A percentile compares a stretch with the other conserved stretches of the same genome.
Conservation (phyloP, 176 grass and related monocot species). For the Juncus effusus region DNA sequence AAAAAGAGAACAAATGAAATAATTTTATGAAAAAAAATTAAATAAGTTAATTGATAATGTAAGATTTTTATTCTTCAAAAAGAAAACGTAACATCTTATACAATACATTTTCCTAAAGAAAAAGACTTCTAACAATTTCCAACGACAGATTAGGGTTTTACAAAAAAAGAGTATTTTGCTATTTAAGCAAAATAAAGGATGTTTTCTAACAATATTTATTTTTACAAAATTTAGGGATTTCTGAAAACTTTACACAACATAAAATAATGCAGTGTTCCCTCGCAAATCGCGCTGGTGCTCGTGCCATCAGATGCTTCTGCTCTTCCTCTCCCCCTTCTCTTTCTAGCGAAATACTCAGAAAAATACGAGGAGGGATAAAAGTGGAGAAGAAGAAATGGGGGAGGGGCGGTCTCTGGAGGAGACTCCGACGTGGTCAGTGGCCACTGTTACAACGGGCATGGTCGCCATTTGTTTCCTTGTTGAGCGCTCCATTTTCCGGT, state of each 20-base stretch:
- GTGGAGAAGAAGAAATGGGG: constrained; percentile 18
- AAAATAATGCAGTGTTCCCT: constrained; percentile 26
- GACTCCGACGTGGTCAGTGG: constrained; percentile 98
- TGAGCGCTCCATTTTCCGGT: constrained; percentile 74
- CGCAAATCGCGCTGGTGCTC: constrained; percentile 6
- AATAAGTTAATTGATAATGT: too few species aligned
- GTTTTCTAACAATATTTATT: too few species aligned
- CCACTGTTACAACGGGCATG: constrained; percentile 88
- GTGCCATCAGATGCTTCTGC: not conserved
- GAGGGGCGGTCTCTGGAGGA: constrained; percentile 80
- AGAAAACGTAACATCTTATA: too few species aligned
- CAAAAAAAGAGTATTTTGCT: too few species aligned
- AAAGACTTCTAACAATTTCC: too few species aligned
- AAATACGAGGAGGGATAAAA: not conserved
- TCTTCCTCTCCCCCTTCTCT: constrained; percentile 3
- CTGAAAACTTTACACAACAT: not conserved
- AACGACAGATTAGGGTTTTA: too few species aligned
- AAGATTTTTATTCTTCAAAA: too few species aligned
- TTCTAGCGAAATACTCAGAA: not conserved
- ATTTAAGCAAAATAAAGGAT: too few species aligned
- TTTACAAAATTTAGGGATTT: too few species aligned
- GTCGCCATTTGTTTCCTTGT: constrained; percentile 89
- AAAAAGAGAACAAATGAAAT: too few species aligned
- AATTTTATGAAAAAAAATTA: too few species aligned
- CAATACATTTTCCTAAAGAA: too few species aligned